phyloP scores from a whole-genome alignment of 495 filamentous ascomycete species.

The Penicillium dipodomyicola region DNA sequence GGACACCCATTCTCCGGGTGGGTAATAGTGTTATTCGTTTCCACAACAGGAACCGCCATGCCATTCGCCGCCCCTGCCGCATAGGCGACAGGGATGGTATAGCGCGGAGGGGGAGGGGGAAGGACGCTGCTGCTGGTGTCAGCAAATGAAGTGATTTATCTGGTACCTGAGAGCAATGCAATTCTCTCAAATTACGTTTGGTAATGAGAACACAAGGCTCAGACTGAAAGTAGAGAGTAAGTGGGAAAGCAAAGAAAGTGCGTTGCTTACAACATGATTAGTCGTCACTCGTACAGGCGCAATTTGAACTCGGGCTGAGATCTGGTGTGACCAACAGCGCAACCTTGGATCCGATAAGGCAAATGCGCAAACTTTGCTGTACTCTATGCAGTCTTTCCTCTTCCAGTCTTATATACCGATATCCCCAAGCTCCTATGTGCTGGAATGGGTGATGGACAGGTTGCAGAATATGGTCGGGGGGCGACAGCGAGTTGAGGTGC shows the following conservation, averaged over 20 bases:
- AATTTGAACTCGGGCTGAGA: constrained; percentile 13
- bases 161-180: background rate
- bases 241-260: constrained; percentile 6
- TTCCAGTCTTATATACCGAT: background rate
- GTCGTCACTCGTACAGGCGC: constrained; percentile 13
- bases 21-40: constrained; percentile 85
- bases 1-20: constrained; percentile 70
- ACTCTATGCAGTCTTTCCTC: background rate
- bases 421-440: background rate
- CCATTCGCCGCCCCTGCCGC: constrained; percentile 62
- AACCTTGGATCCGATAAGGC: background rate
- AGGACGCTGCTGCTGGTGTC: constrained; percentile 57
- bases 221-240: background rate
- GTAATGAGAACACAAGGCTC: background rate
- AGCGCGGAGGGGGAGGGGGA: constrained; percentile 81
- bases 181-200: background rate
- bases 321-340: constrained; percentile 13
- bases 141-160: constrained; percentile 14
- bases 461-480: constrained; percentile 3
- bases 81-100: constrained; percentile 65
- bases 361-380: background rate
- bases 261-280: constrained; percentile 41
- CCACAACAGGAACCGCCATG: constrained; percentile 68
- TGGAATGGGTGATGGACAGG: background rate
- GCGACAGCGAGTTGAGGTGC: background rate